phyloP scores from a whole-genome alignment of 2,329 filamentous ascomycete species.

The Phaeophleospora eucalypticola region DNA sequence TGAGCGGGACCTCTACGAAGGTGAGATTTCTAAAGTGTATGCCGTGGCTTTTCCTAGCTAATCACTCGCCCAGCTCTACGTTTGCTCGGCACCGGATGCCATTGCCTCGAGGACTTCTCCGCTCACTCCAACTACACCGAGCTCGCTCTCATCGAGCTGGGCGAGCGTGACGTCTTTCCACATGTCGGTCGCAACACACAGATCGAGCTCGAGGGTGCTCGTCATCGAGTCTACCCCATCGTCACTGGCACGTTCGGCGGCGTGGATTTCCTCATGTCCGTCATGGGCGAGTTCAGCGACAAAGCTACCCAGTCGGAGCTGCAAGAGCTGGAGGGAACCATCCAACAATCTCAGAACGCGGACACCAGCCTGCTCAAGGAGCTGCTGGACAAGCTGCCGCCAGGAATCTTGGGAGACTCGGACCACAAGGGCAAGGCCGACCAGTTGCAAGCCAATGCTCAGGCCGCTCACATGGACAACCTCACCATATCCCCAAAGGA shows the following conservation, averaged over 20 bases:
- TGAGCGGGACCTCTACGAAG: constrained; percentile 78
- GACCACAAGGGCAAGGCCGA: constrained; percentile 72
- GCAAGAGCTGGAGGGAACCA: constrained; percentile 78
- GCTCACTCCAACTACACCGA: constrained; percentile 94
- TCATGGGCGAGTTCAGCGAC: constrained; percentile 74
- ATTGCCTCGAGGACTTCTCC: constrained; percentile 88
- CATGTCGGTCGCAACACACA: constrained; percentile 75
- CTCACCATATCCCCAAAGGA: constrained; percentile 70
- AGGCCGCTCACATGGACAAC: constrained; percentile 70
- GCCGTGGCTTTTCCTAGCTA: no score
- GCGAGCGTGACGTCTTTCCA: constrained; percentile 76
- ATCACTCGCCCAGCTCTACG: no score
- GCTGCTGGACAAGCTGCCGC: constrained; percentile 75
- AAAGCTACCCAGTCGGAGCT: constrained; percentile 90
- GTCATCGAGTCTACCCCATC: constrained; percentile 67
- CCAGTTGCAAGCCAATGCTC: constrained; percentile 72
- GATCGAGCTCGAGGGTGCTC: constrained; percentile 64
- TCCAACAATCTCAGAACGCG: constrained; percentile 58
- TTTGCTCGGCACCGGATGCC: constrained; percentile 78
- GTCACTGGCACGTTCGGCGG: constrained; percentile 92
- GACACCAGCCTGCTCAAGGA: constrained; percentile 73
- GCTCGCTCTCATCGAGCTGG: constrained; percentile 80
- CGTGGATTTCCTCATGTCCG: constrained; percentile 79
- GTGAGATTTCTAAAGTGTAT: no score
- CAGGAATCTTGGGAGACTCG: constrained; percentile 71